Evolutionary conservation across 208 protist genomes (phyloP), one percentile per base, ranked within the genome.

Genomic region (Trypanosomatidae sp.): DNA sequence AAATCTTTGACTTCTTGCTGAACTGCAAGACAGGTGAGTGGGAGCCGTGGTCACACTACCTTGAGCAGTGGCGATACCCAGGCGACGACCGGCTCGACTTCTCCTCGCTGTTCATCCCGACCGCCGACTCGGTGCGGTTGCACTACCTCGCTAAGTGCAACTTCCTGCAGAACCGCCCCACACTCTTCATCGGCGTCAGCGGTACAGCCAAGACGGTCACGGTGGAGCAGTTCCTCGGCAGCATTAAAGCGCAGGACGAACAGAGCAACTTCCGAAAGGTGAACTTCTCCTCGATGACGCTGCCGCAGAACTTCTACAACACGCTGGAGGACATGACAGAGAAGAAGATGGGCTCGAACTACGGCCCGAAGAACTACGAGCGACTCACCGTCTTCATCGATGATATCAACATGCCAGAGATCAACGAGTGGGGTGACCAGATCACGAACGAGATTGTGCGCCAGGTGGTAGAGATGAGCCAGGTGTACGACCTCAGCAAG

Each of bases 341-440:
- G 82, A 98, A 98, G 84, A 94, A 98, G 82, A 95, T 98, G 86
- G 95, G 95, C 67, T 91, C 89, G 49, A 96, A 84, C 64, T 99
- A 98, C 87, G 96, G 97, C 41, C 97, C 97, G 39, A 97, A 95
- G 86, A 91, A 91, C 83, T 96, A 92, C 78, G 91, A 95, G 74
- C 82, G 80, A 39, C 83, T 98, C 47, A 91, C 92, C 22, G 83
- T 98, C 30, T 99, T 98, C 83, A 92, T 98, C 60, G 98, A 99
- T 82, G 98, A 99, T 62, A 96, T 98, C 81, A 98, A 98, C 85
- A 98, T 99, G 93, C 98, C 98, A 44, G 91, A 97, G 79, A 97
- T 97, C 77, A 98, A 98, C 84, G 94, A 97, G 82, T 98, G 95
- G 93, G 96, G 97, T 13, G 94, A 98, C 64, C 95, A 98, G 83